Evolutionary conservation across 2,329 filamentous ascomycete species (phyloP).

Genomic region (Talaromyces sp.): DNA sequence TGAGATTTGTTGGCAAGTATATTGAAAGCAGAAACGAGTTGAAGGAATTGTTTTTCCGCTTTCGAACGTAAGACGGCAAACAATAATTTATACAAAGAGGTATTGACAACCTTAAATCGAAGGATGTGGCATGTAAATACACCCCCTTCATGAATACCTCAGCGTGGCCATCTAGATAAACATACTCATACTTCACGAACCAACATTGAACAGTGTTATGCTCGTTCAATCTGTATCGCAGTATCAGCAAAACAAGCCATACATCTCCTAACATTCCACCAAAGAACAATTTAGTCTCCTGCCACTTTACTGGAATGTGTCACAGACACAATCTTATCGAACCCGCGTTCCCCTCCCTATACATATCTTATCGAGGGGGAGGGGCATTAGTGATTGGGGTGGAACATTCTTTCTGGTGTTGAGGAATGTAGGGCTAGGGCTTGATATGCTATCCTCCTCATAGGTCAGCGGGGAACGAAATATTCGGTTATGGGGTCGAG

Average conservation of each 20-base stretch:
- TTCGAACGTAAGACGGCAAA: neutral
- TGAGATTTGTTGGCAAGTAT: neutral
- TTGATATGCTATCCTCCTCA: neutral
- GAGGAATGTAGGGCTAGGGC: slow-evolving; percentile 3
- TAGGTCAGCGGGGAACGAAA: neutral
- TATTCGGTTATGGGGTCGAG: neutral
- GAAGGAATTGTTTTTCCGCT: neutral
- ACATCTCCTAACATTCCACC: neutral
- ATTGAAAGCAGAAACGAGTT: neutral
- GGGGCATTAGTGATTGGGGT: neutral
- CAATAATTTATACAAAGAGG: neutral
- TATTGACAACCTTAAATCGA: neutral
- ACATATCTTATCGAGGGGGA: slow-evolving; percentile 1
- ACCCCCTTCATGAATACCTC: neutral
- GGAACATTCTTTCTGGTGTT: neutral
- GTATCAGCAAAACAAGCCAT: neutral
- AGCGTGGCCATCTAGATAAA: neutral
- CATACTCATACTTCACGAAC: neutral
- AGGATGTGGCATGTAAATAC: neutral
- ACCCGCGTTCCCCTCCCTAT: neutral
- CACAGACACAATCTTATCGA: neutral
- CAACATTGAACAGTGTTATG: no score
- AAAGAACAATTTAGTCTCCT: neutral
- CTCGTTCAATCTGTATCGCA: no score
- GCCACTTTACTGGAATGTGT: slow-evolving; percentile 2